These are phyloP conservation scores for Candida multigemmis DNA, from an alignment of 805 yeast genomes.

Conservation along the genomic window DNA sequence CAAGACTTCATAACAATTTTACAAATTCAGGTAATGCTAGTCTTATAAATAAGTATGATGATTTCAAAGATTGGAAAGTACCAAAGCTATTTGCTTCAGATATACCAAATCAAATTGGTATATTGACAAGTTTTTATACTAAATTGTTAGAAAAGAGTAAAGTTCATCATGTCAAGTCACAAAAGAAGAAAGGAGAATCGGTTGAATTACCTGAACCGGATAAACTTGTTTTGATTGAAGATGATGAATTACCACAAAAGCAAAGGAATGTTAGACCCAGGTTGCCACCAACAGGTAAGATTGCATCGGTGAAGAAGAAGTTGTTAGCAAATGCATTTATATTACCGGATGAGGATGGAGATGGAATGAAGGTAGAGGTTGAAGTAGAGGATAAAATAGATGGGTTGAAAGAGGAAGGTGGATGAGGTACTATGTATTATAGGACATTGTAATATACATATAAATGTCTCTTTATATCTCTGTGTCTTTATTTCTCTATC, in stretches of 20 bases:
- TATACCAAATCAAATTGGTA: slow-evolving; percentile 45
- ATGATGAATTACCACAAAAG: slow-evolving; percentile 77
- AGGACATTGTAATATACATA: too few species aligned
- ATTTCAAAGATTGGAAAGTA: slow-evolving; percentile 48
- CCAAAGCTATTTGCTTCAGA: slow-evolving; percentile 44
- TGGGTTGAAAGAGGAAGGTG: too few species aligned
- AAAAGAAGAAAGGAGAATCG: slow-evolving; percentile 30
- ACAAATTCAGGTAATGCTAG: slow-evolving; percentile 33
- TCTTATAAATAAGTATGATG: slow-evolving; percentile 52
- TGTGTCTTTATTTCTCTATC: too few species aligned
- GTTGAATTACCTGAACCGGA: slow-evolving; percentile 30
- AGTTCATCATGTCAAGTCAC: slow-evolving; percentile 30
- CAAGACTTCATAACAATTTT: slow-evolving; percentile 56
- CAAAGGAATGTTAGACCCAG: slow-evolving; percentile 68
- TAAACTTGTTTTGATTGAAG: slow-evolving; percentile 48
- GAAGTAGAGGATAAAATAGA: slow-evolving; percentile 4
- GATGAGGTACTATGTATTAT: too few species aligned
- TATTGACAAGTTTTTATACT: slow-evolving; percentile 45
- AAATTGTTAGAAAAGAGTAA: slow-evolving; percentile 33
- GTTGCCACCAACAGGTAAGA: slow-evolving; percentile 86
- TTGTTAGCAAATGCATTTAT: slow-evolving; percentile 45
- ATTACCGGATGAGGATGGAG: slow-evolving; percentile 24
- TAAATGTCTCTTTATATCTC: too few species aligned
- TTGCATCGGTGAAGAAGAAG: slow-evolving; percentile 60
- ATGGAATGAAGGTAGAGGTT: slow-evolving; percentile 1